Percentiles rank a stretch among this genome's conserved stretches.
Evolutionary conservation across 2,329 filamentous ascomycete genomes (phyloP).

Genomic region (Macrophomina phaseolina): DNA sequence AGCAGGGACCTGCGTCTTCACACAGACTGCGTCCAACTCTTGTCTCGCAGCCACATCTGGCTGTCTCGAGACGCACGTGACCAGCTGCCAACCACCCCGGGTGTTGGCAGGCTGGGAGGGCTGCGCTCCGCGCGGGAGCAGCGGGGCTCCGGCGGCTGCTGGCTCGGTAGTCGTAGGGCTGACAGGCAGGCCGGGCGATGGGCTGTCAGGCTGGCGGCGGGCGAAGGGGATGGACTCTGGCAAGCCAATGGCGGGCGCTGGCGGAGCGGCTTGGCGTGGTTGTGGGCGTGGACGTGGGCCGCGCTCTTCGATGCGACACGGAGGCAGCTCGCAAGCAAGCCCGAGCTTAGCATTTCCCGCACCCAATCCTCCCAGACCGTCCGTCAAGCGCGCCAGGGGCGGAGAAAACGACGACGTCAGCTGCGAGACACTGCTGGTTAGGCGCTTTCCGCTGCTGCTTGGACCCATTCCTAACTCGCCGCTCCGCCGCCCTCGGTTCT

Average conservation of each 20-base stretch:
- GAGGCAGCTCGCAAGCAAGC: constrained; percentile 24
- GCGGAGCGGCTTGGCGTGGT: constrained; percentile 24
- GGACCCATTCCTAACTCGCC: constrained; percentile 37
- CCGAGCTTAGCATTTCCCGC: constrained; percentile 25
- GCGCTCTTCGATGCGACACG: constrained; percentile 25
- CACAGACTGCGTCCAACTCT: not conserved
- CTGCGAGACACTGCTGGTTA: constrained; percentile 37
- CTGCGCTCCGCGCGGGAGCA: constrained; percentile 5
- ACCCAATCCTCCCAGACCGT: constrained; percentile 23
- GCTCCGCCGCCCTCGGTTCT: constrained; percentile 30
- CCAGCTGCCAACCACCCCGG: not conserved
- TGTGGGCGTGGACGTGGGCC: constrained; percentile 23
- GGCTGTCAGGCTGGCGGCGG: constrained; percentile 7
- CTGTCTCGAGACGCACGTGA: constrained; percentile 1
- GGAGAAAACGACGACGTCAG: constrained; percentile 35
- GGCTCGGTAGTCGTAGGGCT: constrained; percentile 6
- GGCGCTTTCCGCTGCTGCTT: constrained; percentile 35
- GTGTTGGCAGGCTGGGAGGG: not conserved
- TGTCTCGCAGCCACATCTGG: not conserved
- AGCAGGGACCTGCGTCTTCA: constrained; percentile 9
- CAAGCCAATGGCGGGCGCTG: constrained; percentile 16
- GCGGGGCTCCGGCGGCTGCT: constrained; percentile 9
- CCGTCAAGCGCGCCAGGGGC: constrained; percentile 35
- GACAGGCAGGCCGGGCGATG: not conserved
- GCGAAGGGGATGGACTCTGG: not conserved